These are phyloP conservation scores for Dryadomyces quercivorus DNA, from an alignment of 2,329 filamentous ascomycete genomes.

Conservation along the genomic window DNA sequence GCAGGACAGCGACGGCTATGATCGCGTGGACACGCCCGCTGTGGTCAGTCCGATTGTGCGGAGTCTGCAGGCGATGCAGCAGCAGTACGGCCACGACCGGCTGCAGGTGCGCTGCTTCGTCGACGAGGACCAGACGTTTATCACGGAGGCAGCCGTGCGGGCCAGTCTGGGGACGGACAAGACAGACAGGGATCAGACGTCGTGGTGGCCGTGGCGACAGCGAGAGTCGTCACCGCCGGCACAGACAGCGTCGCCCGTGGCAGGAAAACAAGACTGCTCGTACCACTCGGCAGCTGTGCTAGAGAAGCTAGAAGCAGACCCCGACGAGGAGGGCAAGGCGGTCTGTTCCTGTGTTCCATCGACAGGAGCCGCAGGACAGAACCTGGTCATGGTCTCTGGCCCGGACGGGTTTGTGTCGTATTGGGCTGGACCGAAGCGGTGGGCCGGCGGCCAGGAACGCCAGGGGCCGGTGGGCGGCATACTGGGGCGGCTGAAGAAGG, in stretches of 20 bases:
- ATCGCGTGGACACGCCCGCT: conserved; percentile 13
- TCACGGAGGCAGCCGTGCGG: conserved; percentile 40
- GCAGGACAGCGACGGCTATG: conserved; percentile 47
- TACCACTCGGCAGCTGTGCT: conserved; percentile 18
- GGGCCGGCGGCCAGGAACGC: conserved; percentile 57
- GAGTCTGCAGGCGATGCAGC: conserved; percentile 54
- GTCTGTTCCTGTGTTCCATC: conserved; percentile 15
- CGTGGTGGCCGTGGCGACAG: background rate
- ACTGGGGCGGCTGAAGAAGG: conserved; percentile 44
- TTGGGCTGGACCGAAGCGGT: conserved; percentile 70
- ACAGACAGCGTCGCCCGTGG: conserved; percentile 7
- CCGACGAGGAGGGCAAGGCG: background rate
- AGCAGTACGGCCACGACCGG: conserved; percentile 38
- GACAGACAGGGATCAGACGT: background rate
- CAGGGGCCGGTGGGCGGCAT: conserved; percentile 66
- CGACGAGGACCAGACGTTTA: conserved; percentile 63
- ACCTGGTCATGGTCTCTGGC: conserved; percentile 73
- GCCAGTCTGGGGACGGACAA: conserved; percentile 9
- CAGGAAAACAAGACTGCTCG: conserved; percentile 8
- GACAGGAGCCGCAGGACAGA: conserved; percentile 30
- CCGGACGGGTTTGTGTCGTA: conserved; percentile 80
- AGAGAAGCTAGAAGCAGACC: conserved; percentile 5
- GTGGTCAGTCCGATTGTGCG: conserved; percentile 34
- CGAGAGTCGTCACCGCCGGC: background rate
- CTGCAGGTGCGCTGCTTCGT: conserved; percentile 65